Conservation (phyloP, 1,284 basidiomycete species). For the Rhodotorula sp. region DNA sequence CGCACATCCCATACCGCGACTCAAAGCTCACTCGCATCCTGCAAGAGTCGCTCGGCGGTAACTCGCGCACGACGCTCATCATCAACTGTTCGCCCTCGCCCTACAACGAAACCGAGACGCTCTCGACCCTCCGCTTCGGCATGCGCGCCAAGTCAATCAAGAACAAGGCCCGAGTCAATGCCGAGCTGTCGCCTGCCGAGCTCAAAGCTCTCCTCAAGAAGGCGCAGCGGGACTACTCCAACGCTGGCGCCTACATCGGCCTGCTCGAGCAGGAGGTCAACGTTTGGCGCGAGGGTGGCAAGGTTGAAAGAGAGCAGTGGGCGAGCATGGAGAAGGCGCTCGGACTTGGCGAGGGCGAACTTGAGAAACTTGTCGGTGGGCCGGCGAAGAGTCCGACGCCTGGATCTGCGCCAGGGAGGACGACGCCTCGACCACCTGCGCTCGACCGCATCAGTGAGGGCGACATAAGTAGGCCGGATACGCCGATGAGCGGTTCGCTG, state of each 20-base stretch:
- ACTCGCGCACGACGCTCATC: slow-evolving; percentile 96
- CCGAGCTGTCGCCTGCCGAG: slow-evolving; percentile 93
- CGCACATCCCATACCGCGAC: slow-evolving; percentile 97
- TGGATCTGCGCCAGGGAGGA: slow-evolving; percentile 50
- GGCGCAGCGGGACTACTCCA: slow-evolving; percentile 78
- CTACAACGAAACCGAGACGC: slow-evolving; percentile 94
- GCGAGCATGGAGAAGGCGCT: slow-evolving; percentile 64
- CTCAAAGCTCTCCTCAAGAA: slow-evolving; percentile 90
- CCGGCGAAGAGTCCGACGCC: slow-evolving; percentile 50
- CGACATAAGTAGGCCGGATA: slow-evolving; percentile 68
- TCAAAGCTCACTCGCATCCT: slow-evolving; percentile 98
- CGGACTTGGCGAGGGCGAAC: slow-evolving; percentile 42
- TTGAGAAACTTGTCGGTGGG: slow-evolving; percentile 39
- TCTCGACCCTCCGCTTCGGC: slow-evolving; percentile 97
- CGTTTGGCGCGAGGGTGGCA: slow-evolving; percentile 84
- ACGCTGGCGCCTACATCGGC: slow-evolving; percentile 82
- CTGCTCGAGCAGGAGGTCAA: slow-evolving; percentile 87
- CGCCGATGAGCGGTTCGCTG: slow-evolving; percentile 69
- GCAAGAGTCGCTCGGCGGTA: slow-evolving; percentile 99
- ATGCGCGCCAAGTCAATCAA: slow-evolving; percentile 97
- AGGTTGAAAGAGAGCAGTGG: slow-evolving; percentile 84
- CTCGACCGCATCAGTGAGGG: slow-evolving; percentile 54
- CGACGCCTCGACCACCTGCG: slow-evolving; percentile 35
- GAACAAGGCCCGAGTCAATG: slow-evolving; percentile 98
- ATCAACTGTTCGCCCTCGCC: slow-evolving; percentile 98